Base-by-base conservation (phyloP, 352 stramenopile species). In the Phytophthora pluvialis region DNA sequence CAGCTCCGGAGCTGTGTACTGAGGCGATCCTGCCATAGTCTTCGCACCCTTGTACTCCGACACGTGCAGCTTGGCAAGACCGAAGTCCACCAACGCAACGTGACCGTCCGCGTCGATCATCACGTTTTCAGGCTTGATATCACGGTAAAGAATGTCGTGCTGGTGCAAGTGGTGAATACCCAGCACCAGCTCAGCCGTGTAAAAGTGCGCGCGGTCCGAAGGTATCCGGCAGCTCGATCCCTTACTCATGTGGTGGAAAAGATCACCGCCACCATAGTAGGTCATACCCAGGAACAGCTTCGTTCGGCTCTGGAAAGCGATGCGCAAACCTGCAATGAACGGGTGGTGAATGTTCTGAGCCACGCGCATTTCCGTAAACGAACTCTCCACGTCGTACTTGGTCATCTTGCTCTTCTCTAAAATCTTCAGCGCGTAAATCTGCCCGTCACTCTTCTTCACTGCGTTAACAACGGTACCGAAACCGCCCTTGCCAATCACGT, bases 41-140 rank as follows among this genome's bases (percentile, higher is more conserved):
- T 96, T 95, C 4, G 88, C 88, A 11, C 88, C 88, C 43, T 94
- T 91, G 60, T 91, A 96, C 51, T 95, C 85, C 8, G 85, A 94
- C 51, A 98, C 90, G 63, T 97, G 90, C 38, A 98, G 70, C 76
- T 98, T 98, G 4, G 90, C 88, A 7, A 99, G 73, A 5, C 96
- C 96, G 68, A 99, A 98, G 66, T 99, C 96, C 8, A 98, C 95
- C 26, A 99, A 79, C 26, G 92, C 90, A 64, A 99, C 97, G 73
- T 99, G 95, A 12, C 94, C 95, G n/a, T 98, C 91, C 6, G 83
- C 85, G 65, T 99, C 96, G 39, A 99, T 96, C 75, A 98, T 97
- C 15, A 98, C 83, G 61, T 99, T 99, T 70, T 98, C 94, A 11
- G 96, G 96, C 62, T 99, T 99, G 32, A 99, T 96, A 69, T 99